Base-by-base conservation (phyloP, 805 yeast genomes). In the Kurtzmaniella cleridarum region DNA sequence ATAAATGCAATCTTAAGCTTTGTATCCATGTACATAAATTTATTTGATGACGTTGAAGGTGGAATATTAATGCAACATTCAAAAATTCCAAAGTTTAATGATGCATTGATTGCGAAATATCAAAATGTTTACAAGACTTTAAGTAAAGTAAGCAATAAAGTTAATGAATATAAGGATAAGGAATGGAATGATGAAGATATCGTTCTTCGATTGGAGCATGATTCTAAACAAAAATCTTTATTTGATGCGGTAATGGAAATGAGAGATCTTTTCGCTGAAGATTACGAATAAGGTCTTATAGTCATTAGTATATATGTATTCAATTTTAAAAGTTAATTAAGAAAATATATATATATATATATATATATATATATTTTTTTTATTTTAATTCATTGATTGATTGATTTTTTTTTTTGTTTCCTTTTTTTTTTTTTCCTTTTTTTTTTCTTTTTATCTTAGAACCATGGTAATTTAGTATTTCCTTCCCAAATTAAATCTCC, bases 401-500 rank as follows among this genome's bases (percentile, higher is more conserved):
- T n/a, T n/a, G n/a, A n/a, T n/a, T n/a, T n/a, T n/a, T n/a, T n/a
- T n/a, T n/a, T n/a, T n/a, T n/a, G n/a, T n/a, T n/a, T n/a, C n/a
- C n/a, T n/a, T n/a, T n/a, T n/a, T n/a, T n/a, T n/a, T n/a, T n/a
- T n/a, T n/a, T n/a, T n/a, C n/a, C n/a, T n/a, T n/a, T n/a, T n/a
- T n/a, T n/a, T n/a, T n/a, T n/a, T n/a, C n/a, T n/a, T n/a, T n/a
- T n/a, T n/a, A 17, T 12, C 16, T 43, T 47, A 68, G 44, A 66
- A 67, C 74, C 74, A 68, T 8, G 71, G 63, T 30, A 68, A 47
- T 46, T 68, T 68, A 38, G 54, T 62, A 44, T 68, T 68, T 35
- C 59, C 59, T 41, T 64, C 73, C 74, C 74, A 68, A 9, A 65
- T 44, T 16, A 65, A 39, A 2, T 56, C 43, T 2, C 66, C 64